A percentile compares a stretch with the other conserved stretches of the same genome.
Conservation (phyloP, 2,329 filamentous ascomycete genomes). For the Ascochyta rabiei region DNA sequence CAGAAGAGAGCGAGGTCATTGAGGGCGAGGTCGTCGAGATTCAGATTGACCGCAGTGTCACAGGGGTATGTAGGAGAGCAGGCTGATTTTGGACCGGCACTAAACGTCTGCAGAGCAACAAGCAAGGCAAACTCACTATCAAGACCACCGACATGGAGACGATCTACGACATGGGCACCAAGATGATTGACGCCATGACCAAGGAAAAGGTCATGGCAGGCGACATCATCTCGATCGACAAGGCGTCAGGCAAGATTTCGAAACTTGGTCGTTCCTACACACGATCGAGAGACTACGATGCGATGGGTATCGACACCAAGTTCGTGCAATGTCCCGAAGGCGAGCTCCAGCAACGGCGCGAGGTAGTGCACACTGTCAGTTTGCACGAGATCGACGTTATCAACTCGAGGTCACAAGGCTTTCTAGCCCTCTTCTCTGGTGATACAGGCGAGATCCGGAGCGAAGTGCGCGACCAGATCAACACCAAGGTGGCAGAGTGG, state of each 20-base stretch:
- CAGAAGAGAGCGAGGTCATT: constrained; percentile 98
- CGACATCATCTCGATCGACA: constrained; percentile 98
- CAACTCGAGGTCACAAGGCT: constrained; percentile 98
- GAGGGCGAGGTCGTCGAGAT: constrained; percentile 99
- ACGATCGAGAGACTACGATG: constrained; percentile 95
- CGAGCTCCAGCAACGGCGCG: constrained; percentile 94
- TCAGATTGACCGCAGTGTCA: constrained; percentile 95
- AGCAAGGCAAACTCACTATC: constrained; percentile 98
- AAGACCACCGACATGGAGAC: constrained; percentile 99
- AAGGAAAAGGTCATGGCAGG: constrained; percentile 99
- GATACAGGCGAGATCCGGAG: constrained; percentile 98
- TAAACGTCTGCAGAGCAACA: constrained; percentile 68
- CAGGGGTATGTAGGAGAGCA: constrained; percentile 63
- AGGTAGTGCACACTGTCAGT: constrained; percentile 95
- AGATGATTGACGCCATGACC: constrained; percentile 99
- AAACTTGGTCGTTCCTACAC: constrained; percentile 96
- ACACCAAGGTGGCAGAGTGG: constrained; percentile 98
- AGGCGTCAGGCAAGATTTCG: constrained; percentile 96
- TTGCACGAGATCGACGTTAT: constrained; percentile 99
- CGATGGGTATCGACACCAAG: constrained; percentile 98
- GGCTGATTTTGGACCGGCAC: constrained; percentile 4
- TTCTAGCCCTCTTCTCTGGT: constrained; percentile 94
- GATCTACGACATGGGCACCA: constrained; percentile 98
- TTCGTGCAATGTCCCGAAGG: constrained; percentile 98
- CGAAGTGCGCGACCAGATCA: constrained; percentile 98